Evolutionary conservation across 495 filamentous ascomycete species (phyloP), one percentile per base, ranked within the genome.

Genomic region (Umbilicaria muhlenbergii): DNA sequence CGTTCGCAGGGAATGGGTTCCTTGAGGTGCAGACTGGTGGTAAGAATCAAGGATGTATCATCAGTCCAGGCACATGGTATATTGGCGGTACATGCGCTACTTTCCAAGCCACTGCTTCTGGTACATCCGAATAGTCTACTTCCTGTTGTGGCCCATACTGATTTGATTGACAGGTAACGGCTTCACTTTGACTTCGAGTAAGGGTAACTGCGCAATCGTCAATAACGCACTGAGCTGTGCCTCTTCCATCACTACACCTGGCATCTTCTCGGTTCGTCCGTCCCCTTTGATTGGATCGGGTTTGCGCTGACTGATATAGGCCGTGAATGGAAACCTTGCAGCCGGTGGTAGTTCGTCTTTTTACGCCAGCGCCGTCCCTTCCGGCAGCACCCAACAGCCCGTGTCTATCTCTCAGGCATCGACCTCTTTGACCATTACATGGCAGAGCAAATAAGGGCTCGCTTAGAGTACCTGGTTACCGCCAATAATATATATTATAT

Each of bases 31-130:
- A 66, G 5, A 69, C 65, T 0, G 49, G 54, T 16, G 71, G 71
- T 15, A 61, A 63, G 17, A 56, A 61, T 24, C 65, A 68, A n/a
- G 81, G 81, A 32, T 86, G 80, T 49, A 61, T 86, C 46, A 84
- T 84, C 58, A 75, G 75, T 50, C 62, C 57, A 8, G 81, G 81
- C 11, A 73, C 68, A 3, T 86, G 81, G 81, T 86, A 76, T 52
- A 64, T 66, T 0, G 68, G 65, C 12, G 81, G 81, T 0, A 80
- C 79, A 1, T 84, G 80, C 54, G 81, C 81, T 5, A 79, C 74
- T 7, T 83, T 77, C 60, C 75, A 67, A 3, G 68, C 73, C 1
- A 62, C 70, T 32, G 47, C 58, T 0, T 64, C 70, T 35, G 70
- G 69, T 70, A 41, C 33, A 38, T 34, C n/a, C 38, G 8, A 16